Percentiles rank a stretch among this genome's conserved stretches.
Evolutionary conservation across 129 eudicot genomes (phyloP).

Genomic region (Flaveria sonorensis): DNA sequence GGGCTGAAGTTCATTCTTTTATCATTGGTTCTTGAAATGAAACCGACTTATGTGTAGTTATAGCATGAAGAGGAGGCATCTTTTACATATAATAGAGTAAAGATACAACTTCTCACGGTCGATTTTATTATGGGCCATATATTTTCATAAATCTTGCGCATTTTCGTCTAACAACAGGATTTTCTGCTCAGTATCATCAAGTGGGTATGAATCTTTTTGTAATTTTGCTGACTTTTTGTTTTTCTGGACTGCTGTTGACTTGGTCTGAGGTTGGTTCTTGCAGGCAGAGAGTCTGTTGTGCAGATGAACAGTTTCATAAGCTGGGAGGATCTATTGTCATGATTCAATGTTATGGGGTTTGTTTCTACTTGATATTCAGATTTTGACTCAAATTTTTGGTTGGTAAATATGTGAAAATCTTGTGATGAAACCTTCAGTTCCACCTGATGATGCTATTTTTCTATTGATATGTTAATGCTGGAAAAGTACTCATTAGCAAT

Average conservation of each 20-base stretch:
- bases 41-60: slow-evolving; percentile 28
- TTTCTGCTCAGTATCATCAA: slow-evolving; percentile 14
- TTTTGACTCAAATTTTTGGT: slow-evolving; percentile 38
- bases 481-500: not conserved
- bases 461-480: slow-evolving; percentile 13
- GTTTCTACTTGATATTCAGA: slow-evolving; percentile 19
- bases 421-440: slow-evolving; percentile 21
- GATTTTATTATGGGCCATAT: slow-evolving; percentile 37
- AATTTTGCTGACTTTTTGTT: slow-evolving; percentile 13
- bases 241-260: slow-evolving; percentile 16
- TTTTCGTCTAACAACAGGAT: slow-evolving; percentile 30
- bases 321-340: slow-evolving; percentile 30
- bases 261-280: slow-evolving; percentile 26
- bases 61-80: slow-evolving; percentile 29
- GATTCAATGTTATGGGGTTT: slow-evolving; percentile 33
- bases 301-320: slow-evolving; percentile 32
- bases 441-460: slow-evolving; percentile 23
- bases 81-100: slow-evolving; percentile 36
- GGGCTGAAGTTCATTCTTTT: slow-evolving; percentile 88
- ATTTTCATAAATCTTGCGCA: slow-evolving; percentile 26
- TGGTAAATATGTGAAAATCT: slow-evolving; percentile 39
- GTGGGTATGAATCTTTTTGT: slow-evolving; percentile 30
- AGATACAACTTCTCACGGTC: slow-evolving; percentile 35
- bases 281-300: slow-evolving; percentile 28
- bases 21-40: slow-evolving; percentile 51